These are phyloP conservation scores for Catunica adiposa DNA, from an alignment of 2,329 filamentous ascomycete species.

Conservation along the genomic window DNA sequence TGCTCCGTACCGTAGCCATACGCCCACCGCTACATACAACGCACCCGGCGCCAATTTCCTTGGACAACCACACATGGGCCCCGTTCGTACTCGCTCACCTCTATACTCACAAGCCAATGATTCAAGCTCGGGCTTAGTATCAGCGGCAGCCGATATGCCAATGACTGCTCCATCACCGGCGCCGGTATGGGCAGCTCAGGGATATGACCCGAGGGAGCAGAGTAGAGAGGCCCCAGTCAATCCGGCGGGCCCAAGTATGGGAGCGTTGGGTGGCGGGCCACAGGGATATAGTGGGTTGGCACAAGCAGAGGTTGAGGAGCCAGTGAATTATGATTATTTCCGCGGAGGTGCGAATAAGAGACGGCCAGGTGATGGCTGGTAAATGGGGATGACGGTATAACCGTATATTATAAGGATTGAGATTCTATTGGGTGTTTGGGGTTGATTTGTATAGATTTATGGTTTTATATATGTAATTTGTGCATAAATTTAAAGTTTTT, in stretches of 20 bases:
- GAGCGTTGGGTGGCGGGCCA: conserved; percentile 40
- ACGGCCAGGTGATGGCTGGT: conserved; percentile 27
- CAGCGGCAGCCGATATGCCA: conserved; percentile 36
- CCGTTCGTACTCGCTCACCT: conserved; percentile 27
- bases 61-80: conserved; percentile 13
- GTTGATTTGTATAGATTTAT: not conserved
- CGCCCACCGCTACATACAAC: conserved; percentile 8
- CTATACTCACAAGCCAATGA: conserved; percentile 36
- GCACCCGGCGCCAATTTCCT: conserved; percentile 13
- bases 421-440: no score
- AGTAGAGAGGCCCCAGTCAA: conserved; percentile 8
- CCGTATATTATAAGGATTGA: not conserved
- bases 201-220: conserved; percentile 19
- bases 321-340: conserved; percentile 41
- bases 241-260: conserved; percentile 27
- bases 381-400: conserved; percentile 9
- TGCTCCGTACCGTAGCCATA: conserved; percentile 16
- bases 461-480: conserved; percentile 1
- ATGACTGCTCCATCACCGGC: conserved; percentile 25
- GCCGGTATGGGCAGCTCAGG: conserved; percentile 21
- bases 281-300: conserved; percentile 43
- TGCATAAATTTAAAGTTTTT: conserved; percentile 14
- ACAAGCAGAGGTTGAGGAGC: conserved; percentile 35
- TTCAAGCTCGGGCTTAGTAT: conserved; percentile 36
- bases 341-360: conserved; percentile 23